phyloP scores from a whole-genome alignment of 345 rosid genomes.

The Euphorbia lathyris region DNA sequence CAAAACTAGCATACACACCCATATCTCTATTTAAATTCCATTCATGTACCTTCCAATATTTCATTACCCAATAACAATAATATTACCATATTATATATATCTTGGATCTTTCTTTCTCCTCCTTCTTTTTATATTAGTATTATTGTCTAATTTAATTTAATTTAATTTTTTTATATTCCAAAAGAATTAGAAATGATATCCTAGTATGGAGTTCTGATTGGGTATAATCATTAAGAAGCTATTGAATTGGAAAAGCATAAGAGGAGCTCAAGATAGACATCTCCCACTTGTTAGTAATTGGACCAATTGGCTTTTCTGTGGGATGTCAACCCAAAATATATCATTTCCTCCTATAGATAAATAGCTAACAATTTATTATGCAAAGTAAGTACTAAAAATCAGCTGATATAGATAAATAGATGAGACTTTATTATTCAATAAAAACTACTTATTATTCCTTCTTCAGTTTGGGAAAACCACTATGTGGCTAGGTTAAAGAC shows the following conservation, averaged over 20 bases:
- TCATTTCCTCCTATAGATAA: no score
- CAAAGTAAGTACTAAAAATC: no score
- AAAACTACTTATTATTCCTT: no score
- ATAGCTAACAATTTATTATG: no score
- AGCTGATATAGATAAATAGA: no score
- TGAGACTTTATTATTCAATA: no score
- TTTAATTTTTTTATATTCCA: no score
- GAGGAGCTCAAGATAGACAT: not conserved
- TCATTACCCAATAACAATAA: not conserved
- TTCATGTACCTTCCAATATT: not conserved
- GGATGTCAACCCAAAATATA: no score
- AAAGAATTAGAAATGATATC: not conserved
- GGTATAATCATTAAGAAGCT: not conserved
- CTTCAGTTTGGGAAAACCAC: no score
- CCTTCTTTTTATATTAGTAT: not conserved
- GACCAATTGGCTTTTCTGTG: not conserved
- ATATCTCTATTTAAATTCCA: not conserved
- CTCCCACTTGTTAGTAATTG: not conserved
- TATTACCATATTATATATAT: not conserved
- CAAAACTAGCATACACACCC: not conserved
- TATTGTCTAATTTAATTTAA: no score
- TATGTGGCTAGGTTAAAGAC: no score
- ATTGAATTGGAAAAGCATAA: not conserved
- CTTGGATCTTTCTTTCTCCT: not conserved
- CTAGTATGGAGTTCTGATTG: conserved; percentile 1